These are phyloP conservation scores for Penicillium sp. DNA, from an alignment of 2,329 filamentous ascomycete species.

Conservation along the genomic window DNA sequence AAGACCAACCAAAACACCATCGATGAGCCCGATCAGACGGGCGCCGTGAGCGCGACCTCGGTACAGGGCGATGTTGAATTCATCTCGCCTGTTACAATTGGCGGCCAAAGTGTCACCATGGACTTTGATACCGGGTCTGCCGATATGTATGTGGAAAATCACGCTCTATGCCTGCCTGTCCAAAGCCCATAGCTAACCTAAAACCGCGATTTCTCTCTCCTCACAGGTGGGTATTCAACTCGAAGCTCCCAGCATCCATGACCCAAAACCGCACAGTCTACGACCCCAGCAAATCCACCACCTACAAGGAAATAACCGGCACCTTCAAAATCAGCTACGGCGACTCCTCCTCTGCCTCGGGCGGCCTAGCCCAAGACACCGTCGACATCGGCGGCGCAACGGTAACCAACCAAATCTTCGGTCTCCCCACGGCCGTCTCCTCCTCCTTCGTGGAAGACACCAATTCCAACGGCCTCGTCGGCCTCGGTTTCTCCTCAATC, in stretches of 20 bases:
- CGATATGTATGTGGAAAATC: constrained; percentile 57
- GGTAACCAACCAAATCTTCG: constrained; percentile 65
- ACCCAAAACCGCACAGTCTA: constrained; percentile 58
- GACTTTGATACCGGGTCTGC: constrained; percentile 77
- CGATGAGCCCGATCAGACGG: constrained; percentile 42
- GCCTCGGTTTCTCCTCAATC: constrained; percentile 65
- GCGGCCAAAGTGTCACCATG: constrained; percentile 67
- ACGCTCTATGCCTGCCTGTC: not conserved
- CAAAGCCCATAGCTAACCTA: no score
- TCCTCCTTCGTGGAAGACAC: constrained; percentile 60
- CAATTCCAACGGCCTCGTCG: constrained; percentile 69
- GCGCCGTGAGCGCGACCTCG: constrained; percentile 65
- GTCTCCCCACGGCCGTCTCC: constrained; percentile 64
- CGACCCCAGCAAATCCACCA: constrained; percentile 55
- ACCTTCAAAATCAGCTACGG: constrained; percentile 70
- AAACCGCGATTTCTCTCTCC: not conserved
- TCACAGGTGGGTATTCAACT: constrained; percentile 69
- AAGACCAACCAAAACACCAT: constrained; percentile 23
- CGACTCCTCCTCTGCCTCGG: constrained; percentile 64
- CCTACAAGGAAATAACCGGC: constrained; percentile 51
- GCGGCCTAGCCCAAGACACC: constrained; percentile 66
- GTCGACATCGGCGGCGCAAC: constrained; percentile 68
- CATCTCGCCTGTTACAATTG: constrained; percentile 68
- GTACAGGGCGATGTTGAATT: constrained; percentile 69
- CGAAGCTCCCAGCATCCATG: constrained; percentile 51